Conservation (phyloP, 2,329 filamentous ascomycete species). For the Aspergillus sp. region DNA sequence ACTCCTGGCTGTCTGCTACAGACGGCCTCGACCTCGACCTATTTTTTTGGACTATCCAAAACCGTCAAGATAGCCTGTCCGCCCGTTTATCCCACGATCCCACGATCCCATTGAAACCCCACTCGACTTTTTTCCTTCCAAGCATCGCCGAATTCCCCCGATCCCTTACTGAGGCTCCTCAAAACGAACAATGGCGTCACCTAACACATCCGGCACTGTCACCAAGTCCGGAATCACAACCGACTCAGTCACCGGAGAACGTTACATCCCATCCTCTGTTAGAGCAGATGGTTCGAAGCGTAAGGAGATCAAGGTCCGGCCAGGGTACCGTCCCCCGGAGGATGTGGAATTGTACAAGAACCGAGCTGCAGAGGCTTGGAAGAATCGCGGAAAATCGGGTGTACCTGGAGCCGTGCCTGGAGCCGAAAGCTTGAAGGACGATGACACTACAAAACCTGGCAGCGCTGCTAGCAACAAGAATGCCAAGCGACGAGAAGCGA, state of each 20-base stretch:
- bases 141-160: background rate
- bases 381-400: conserved; percentile 67
- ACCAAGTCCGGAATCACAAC: conserved; percentile 69
- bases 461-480: conserved; percentile 74
- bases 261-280: conserved; percentile 83
- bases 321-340: conserved; percentile 90
- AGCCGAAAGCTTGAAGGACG: conserved; percentile 58
- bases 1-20: background rate
- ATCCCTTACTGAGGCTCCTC: background rate
- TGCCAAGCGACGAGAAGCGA: conserved; percentile 71
- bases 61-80: background rate
- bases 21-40: background rate
- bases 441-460: conserved; percentile 41
- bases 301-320: conserved; percentile 89
- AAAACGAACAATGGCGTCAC: conserved; percentile 47
- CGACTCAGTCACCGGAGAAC: conserved; percentile 72
- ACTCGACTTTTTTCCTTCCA: background rate
- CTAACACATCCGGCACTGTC: conserved; percentile 42
- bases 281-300: conserved; percentile 88
- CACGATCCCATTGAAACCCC: background rate
- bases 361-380: conserved; percentile 80
- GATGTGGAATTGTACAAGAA: conserved; percentile 97
- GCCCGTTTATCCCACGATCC: background rate
- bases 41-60: background rate
- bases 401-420: conserved; percentile 84